Conservation (phyloP, 495 filamentous ascomycete genomes). For the Neohortaea acidophila region DNA sequence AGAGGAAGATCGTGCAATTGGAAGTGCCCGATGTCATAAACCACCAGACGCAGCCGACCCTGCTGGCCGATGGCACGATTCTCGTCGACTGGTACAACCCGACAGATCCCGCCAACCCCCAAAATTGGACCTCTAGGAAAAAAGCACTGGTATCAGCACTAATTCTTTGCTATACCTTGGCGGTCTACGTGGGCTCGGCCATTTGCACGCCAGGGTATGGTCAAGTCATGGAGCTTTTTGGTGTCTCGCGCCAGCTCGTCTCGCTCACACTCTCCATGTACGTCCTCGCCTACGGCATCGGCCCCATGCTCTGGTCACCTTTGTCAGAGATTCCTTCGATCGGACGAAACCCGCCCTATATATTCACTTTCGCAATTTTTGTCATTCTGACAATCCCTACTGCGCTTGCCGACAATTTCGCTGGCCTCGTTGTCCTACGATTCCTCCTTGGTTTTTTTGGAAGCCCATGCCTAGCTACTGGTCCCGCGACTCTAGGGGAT, state of each 20-base stretch:
- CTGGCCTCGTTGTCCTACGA: constrained; percentile 21
- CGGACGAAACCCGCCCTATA: constrained; percentile 22
- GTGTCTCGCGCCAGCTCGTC: constrained; percentile 22
- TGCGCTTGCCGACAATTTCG: constrained; percentile 17
- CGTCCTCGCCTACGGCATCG: constrained; percentile 27
- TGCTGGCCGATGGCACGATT: constrained; percentile 21
- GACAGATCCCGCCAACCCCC: constrained; percentile 38
- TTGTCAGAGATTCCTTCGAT: constrained; percentile 20
- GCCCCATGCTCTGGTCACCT: constrained; percentile 22
- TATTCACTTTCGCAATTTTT: constrained; percentile 31
- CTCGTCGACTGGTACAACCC: constrained; percentile 43
- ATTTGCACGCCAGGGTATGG: constrained; percentile 20
- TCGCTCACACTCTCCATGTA: constrained; percentile 27
- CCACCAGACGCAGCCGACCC: too few species aligned
- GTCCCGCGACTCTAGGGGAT: constrained; percentile 18
- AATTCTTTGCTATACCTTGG: constrained; percentile 25
- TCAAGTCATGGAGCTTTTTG: constrained; percentile 20
- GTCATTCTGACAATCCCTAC: constrained; percentile 22
- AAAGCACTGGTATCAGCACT: constrained; percentile 24
- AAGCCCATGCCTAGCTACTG: constrained; percentile 15
- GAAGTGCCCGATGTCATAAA: too few species aligned
- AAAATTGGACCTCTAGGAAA: constrained; percentile 36
- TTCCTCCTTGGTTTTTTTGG: constrained; percentile 25
- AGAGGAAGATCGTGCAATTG: too few species aligned
- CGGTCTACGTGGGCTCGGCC: constrained; percentile 18